Percentiles rank a stretch among this genome's conserved stretches.
phyloP scores from a whole-genome alignment of 306 rosid species.

The Prunus padus region DNA sequence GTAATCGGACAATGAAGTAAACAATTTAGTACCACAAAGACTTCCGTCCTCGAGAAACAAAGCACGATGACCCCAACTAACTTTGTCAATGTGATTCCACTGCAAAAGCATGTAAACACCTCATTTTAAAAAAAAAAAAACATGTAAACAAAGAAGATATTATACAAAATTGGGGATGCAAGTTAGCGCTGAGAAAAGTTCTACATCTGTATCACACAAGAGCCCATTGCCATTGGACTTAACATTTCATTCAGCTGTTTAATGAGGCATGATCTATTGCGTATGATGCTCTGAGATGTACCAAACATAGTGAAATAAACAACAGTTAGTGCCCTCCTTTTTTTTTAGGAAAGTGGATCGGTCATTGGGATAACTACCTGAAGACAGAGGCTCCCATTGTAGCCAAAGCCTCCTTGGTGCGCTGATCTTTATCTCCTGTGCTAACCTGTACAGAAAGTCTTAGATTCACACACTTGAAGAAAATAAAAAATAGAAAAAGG shows the following conservation, averaged over 20 bases:
- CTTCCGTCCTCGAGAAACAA: constrained; percentile 93
- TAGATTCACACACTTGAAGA: not conserved
- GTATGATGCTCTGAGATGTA: not conserved
- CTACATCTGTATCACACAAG: not conserved
- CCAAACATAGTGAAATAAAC: not conserved
- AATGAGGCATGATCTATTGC: not conserved
- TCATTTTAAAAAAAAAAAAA: too few species aligned
- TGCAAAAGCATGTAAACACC: constrained; percentile 30
- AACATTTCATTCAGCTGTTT: not conserved
- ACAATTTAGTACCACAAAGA: constrained; percentile 76
- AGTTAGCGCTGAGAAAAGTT: not conserved
- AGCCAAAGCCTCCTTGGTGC: constrained; percentile 77
- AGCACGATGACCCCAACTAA: constrained; percentile 94
- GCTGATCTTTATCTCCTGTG: constrained; percentile 75
- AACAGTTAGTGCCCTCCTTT: not conserved
- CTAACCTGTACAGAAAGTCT: constrained; percentile 54
- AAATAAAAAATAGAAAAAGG: not conserved
- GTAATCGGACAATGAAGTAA: constrained; percentile 8
- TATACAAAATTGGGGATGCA: too few species aligned
- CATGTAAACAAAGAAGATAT: not conserved
- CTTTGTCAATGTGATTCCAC: constrained; percentile 96
- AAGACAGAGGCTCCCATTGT: constrained; percentile 99
- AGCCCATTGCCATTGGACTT: not conserved
- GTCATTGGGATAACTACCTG: constrained; percentile 41
- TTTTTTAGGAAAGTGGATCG: not conserved